Evolutionary conservation across 2,329 filamentous ascomycete species (phyloP).

Genomic region (Plenodomus tracheiphilus): DNA sequence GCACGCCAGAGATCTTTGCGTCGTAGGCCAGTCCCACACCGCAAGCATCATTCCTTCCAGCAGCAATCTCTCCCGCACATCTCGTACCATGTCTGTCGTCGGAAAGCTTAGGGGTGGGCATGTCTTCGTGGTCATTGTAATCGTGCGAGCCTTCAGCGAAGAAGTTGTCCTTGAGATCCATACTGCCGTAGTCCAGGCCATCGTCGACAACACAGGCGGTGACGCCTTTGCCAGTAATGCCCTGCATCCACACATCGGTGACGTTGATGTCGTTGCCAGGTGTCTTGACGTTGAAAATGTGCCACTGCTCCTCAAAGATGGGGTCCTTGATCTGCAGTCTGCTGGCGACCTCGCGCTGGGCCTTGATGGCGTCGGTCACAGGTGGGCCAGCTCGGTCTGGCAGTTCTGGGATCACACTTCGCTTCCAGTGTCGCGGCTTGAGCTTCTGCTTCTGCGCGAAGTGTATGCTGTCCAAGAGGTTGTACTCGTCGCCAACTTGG

Average conservation of each 20-base stretch:
- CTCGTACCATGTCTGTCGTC: slow-evolving; percentile 92
- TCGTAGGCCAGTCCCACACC: slow-evolving; percentile 96
- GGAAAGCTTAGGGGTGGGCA: slow-evolving; percentile 78
- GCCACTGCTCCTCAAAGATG: slow-evolving; percentile 94
- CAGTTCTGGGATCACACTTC: slow-evolving; percentile 44
- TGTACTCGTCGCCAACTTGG: slow-evolving; percentile 46
- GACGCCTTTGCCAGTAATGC: slow-evolving; percentile 84
- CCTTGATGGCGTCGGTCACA: slow-evolving; percentile 53
- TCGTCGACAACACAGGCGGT: slow-evolving; percentile 96
- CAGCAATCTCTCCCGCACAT: slow-evolving; percentile 91
- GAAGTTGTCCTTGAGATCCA: slow-evolving; percentile 91
- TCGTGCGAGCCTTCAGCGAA: slow-evolving; percentile 92
- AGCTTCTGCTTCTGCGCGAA: slow-evolving; percentile 78
- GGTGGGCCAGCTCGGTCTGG: slow-evolving; percentile 23
- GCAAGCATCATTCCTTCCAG: slow-evolving; percentile 89
- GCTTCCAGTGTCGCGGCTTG: slow-evolving; percentile 65
- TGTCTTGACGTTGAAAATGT: slow-evolving; percentile 82
- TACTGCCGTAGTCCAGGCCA: slow-evolving; percentile 92
- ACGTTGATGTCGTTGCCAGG: slow-evolving; percentile 92
- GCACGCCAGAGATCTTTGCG: slow-evolving; percentile 84
- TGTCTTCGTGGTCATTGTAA: slow-evolving; percentile 82
- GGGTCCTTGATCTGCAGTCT: slow-evolving; percentile 81
- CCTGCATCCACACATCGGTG: slow-evolving; percentile 88
- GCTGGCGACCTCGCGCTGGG: slow-evolving; percentile 47
- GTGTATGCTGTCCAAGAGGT: slow-evolving; percentile 73